phyloP scores from a whole-genome alignment of 2,329 filamentous ascomycete genomes.

The Cladosporium sp. region DNA sequence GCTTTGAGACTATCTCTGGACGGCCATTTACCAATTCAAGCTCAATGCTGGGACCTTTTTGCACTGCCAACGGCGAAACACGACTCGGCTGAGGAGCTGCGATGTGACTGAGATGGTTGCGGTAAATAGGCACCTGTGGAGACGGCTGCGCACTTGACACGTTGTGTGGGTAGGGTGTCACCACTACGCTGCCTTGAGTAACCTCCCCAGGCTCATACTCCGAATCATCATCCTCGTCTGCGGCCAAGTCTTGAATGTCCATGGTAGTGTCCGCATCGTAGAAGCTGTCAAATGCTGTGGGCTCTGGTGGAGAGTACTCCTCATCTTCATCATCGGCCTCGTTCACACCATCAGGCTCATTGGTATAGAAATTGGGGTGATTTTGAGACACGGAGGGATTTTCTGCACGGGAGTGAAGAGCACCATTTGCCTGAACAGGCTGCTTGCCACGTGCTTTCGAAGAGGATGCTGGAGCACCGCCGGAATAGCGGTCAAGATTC shows the following conservation, averaged over 20 bases:
- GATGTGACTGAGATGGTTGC: constrained; percentile 63
- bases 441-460: constrained; percentile 25
- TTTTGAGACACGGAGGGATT: constrained; percentile 20
- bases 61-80: constrained; percentile 59
- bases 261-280: constrained; percentile 25
- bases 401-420: not conserved
- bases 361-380: constrained; percentile 20
- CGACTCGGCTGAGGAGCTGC: constrained; percentile 76
- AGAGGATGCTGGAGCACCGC: constrained; percentile 10
- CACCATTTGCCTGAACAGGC: constrained; percentile 24
- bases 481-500: constrained; percentile 23
- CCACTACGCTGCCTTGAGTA: constrained; percentile 30
- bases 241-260: constrained; percentile 25
- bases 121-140: constrained; percentile 64
- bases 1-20: constrained; percentile 36
- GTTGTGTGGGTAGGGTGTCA: constrained; percentile 14
- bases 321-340: constrained; percentile 36
- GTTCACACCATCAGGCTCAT: constrained; percentile 28
- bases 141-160: constrained; percentile 36
- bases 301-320: constrained; percentile 39
- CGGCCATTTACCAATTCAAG: constrained; percentile 51
- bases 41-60: constrained; percentile 49
- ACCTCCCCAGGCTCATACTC: constrained; percentile 43
- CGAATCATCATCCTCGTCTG: constrained; percentile 36
- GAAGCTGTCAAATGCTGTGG: constrained; percentile 27